Evolutionary conservation across 192 early-diverging fungal genomes (phyloP), one percentile per base, ranked within the genome.

Genomic region (Coemansia guatemalensis): DNA sequence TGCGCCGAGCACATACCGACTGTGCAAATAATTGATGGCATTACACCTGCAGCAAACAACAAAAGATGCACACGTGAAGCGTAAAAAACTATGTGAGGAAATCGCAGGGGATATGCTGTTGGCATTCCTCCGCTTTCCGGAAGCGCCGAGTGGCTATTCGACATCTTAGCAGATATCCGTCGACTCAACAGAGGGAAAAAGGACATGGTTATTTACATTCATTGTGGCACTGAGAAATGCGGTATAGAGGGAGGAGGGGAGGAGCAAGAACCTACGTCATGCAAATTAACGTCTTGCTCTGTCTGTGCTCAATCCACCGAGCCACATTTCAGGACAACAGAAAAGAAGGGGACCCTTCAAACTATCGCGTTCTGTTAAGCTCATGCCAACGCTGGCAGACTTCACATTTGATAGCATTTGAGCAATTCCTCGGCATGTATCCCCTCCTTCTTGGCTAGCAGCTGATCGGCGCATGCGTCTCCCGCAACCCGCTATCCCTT

Each of bases 1-100:
- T 44, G 2, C 39, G 17, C 12, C 12, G 3, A 44, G 39, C 39
- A 44, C 17, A 17, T 44, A 44, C 39, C 39, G 39, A 44, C 39
- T 44, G 39, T 44, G 39, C 39, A 44, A 44, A 44, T 44, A 44
- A 44, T 44, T 44, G 39, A 0, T 44, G 39, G 39, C 9, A 44
- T 44, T 44, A 44, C 14, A 17, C 39, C 39, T 44, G 39, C 39
- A 60, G 41, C 18, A 18, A 60, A 47, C 20, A 59, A 47, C 48
- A 39, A 29, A 60, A 33, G 39, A 60, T 60, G 39, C 58, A 27
- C 58, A 48, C 27, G 21, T 48, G 14, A 41, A 59, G 47, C 41
- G 14, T 14, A 14, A 17, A 44, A 44, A 14, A 12, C 9, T 44
- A 44, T 12, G 39, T 44, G 39, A 8, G 39, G 39, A 44, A 44